A percentile compares a stretch with the other conserved stretches of the same genome.
Conservation (phyloP, 2,329 filamentous ascomycete genomes). For the Fusarium zealandicum region DNA sequence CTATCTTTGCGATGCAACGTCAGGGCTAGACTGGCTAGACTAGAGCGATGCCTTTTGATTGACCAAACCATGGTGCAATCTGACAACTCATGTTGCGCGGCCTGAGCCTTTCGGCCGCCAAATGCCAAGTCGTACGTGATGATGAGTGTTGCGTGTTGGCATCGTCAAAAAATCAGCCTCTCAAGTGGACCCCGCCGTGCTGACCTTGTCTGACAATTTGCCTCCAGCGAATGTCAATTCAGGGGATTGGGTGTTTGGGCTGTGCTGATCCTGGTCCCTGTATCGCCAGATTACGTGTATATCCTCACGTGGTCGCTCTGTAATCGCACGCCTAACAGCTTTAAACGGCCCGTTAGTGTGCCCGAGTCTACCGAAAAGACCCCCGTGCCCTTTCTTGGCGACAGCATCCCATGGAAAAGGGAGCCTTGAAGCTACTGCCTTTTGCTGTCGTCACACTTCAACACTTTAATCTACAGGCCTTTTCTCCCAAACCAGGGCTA, state of each 20-base stretch:
- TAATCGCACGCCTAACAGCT: constrained; percentile 24
- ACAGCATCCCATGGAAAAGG: constrained; percentile 32
- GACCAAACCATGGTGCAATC: constrained; percentile 14
- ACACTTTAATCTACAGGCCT: constrained; percentile 9
- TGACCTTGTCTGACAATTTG: constrained; percentile 40
- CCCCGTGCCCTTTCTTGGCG: constrained; percentile 36
- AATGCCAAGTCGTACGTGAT: constrained; percentile 34
- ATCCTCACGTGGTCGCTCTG: constrained; percentile 10
- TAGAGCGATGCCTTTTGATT: not conserved
- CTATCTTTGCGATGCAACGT: constrained; percentile 8
- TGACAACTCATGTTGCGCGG: constrained; percentile 6
- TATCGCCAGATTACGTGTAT: not conserved
- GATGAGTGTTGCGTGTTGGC: constrained; percentile 23
- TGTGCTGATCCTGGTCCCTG: constrained; percentile 22
- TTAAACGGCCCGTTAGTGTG: constrained; percentile 31
- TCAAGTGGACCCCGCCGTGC: constrained; percentile 28
- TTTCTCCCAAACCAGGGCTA: constrained; percentile 20
- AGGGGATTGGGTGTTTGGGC: constrained; percentile 14
- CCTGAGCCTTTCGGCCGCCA: constrained; percentile 19
- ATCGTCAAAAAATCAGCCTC: constrained; percentile 33
- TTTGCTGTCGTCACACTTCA: constrained; percentile 31
- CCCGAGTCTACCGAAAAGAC: constrained; percentile 37
- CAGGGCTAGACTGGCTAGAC: not conserved
- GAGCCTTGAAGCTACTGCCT: constrained; percentile 18
- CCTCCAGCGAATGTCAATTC: constrained; percentile 27